Conservation (phyloP, 805 yeast species). For the Ogataea glucozyma region DNA sequence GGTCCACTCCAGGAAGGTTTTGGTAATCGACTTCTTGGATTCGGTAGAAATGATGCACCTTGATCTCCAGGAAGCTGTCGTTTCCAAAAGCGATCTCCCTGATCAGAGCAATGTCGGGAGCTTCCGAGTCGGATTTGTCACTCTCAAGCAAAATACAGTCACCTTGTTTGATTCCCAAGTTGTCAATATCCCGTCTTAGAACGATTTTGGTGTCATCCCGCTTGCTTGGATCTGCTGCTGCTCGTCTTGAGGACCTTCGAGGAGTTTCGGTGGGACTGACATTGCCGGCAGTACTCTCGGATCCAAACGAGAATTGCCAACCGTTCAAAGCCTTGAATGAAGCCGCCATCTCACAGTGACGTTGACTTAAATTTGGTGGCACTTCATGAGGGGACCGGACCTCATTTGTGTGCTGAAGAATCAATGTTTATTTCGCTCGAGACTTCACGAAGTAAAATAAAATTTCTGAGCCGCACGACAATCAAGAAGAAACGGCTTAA, state of each 20-base stretch:
- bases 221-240: constrained; percentile 12
- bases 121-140: constrained; percentile 31
- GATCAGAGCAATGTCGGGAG: constrained; percentile 47
- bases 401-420: too few relatives aligned
- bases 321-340: constrained; percentile 33
- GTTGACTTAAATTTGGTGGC: too few relatives aligned
- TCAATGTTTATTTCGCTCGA: too few relatives aligned
- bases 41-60: constrained; percentile 49
- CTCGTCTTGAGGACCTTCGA: constrained; percentile 27
- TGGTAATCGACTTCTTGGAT: constrained; percentile 40
- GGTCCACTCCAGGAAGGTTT: constrained; percentile 30
- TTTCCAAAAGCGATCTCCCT: constrained; percentile 54
- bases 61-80: constrained; percentile 47
- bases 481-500: too few relatives aligned
- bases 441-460: too few relatives aligned
- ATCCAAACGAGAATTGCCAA: constrained; percentile 36
- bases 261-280: constrained; percentile 6
- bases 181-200: constrained; percentile 47
- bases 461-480: too few relatives aligned
- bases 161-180: constrained; percentile 51
- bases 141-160: constrained; percentile 46
- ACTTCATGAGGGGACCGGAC: too few relatives aligned
- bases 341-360: constrained; percentile 27
- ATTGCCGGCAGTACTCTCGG: constrained; percentile 1
- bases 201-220: constrained; percentile 18